Conservation (phyloP, 1,139 yeast species). For the Waltiozyma sp. region DNA sequence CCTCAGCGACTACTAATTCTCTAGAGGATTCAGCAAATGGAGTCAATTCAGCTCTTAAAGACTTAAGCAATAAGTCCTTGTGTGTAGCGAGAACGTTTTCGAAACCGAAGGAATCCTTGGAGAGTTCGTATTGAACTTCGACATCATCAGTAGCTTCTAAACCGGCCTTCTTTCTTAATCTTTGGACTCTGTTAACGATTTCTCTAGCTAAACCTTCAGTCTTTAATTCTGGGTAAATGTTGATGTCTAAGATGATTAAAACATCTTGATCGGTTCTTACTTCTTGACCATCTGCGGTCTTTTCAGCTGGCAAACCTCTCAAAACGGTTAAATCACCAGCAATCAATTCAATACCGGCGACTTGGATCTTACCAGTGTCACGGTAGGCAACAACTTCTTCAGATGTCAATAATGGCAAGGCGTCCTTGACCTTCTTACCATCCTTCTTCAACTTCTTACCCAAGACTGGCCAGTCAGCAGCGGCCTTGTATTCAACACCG, state of each 20-base stretch:
- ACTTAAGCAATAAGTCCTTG: conserved; percentile 59
- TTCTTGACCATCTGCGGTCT: conserved; percentile 61
- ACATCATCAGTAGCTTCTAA: conserved; percentile 94
- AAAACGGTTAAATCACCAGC: conserved; percentile 83
- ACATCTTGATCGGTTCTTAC: conserved; percentile 84
- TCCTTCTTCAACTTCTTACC: conserved; percentile 96
- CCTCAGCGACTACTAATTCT: conserved; percentile 74
- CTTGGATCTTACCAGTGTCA: conserved; percentile 61
- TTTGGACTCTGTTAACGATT: conserved; percentile 91
- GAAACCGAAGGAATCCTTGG: conserved; percentile 62
- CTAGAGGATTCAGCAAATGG: conserved; percentile 27
- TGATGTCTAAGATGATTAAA: conserved; percentile 77
- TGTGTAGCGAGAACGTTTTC: conserved; percentile 54
- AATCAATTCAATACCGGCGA: conserved; percentile 82
- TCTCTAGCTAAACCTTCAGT: conserved; percentile 96
- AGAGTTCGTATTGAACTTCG: conserved; percentile 64
- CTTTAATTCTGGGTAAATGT: conserved; percentile 76
- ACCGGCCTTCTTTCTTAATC: conserved; percentile 94
- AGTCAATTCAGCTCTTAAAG: conserved; percentile 56
- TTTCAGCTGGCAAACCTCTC: conserved; percentile 71
- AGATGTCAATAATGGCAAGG: conserved; percentile 71
- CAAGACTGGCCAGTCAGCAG: conserved; percentile 97
- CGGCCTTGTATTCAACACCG: conserved; percentile 86
- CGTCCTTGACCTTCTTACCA: conserved; percentile 89
- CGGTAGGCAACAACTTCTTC: conserved; percentile 74